phyloP scores from a whole-genome alignment of 768 basidiomycete genomes.

The Trametes elegans region DNA sequence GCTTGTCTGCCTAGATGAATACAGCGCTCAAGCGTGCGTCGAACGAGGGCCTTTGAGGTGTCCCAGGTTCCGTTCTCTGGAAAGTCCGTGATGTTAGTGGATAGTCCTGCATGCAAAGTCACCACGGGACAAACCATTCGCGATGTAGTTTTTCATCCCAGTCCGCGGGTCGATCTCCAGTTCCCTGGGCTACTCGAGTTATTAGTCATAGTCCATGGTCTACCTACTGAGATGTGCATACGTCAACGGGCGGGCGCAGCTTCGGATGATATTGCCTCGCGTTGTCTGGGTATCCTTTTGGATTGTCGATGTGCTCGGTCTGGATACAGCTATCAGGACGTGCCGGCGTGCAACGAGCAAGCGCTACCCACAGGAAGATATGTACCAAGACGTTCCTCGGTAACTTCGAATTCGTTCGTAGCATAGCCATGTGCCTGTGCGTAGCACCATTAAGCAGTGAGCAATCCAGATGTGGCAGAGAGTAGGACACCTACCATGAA shows the following conservation, averaged over 20 bases:
- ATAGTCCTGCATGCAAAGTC: background rate
- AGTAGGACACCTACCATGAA: constrained; percentile 62
- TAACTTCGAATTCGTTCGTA: constrained; percentile 84
- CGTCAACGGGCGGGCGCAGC: constrained; percentile 81
- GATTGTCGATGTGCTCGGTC: constrained; percentile 91
- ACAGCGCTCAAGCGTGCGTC: constrained; percentile 72
- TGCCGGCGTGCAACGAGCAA: background rate
- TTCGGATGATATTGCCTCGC: constrained; percentile 72
- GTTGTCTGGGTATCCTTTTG: constrained; percentile 88
- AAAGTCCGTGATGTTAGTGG: background rate
- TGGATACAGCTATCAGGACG: constrained; percentile 23
- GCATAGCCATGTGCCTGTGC: constrained; percentile 77
- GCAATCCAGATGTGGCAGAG: background rate
- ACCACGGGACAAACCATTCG: constrained; percentile 51
- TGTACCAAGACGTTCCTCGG: constrained; percentile 72
- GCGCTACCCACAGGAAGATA: constrained; percentile 73
- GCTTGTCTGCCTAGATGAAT: constrained; percentile 74
- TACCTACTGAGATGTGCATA: constrained; percentile 27
- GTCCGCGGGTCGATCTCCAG: constrained; percentile 80
- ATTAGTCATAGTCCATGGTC: background rate
- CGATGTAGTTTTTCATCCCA: constrained; percentile 96
- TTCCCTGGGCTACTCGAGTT: constrained; percentile 57
- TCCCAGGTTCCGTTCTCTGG: constrained; percentile 79
- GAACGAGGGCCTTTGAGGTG: constrained; percentile 76
- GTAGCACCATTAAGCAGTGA: background rate